Percentiles rank a stretch among this genome's conserved stretches.
These are phyloP conservation scores for Verticillium longisporum DNA, from an alignment of 2,329 filamentous ascomycete species.

Conservation along the genomic window DNA sequence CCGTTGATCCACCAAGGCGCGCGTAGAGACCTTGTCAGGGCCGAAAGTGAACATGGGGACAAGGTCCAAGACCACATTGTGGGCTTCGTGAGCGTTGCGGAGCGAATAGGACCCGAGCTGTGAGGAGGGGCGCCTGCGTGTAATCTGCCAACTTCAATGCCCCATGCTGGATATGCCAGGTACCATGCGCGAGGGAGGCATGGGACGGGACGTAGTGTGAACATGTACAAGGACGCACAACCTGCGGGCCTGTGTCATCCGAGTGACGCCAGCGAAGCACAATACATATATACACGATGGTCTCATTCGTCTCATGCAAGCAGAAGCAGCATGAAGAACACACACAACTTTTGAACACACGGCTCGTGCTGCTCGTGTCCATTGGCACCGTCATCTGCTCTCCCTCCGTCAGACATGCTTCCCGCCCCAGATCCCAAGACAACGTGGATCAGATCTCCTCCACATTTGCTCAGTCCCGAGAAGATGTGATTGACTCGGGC, in stretches of 20 bases:
- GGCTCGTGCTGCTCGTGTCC: neutral
- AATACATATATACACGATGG: neutral
- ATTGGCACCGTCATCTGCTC: neutral
- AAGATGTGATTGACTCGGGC: neutral
- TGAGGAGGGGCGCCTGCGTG: neutral
- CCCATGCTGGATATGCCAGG: neutral
- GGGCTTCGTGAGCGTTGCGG: neutral
- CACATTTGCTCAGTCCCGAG: too few species aligned
- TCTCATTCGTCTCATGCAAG: neutral
- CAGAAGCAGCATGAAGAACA: neutral
- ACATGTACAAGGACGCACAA: neutral
- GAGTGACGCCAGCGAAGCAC: too few species aligned
- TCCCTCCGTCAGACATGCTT: neutral
- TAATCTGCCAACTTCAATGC: neutral
- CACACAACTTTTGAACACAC: neutral
- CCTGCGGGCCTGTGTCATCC: neutral
- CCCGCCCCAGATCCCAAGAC: neutral
- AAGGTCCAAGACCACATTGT: neutral
- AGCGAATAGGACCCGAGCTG: neutral
- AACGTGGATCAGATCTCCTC: neutral
- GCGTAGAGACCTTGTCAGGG: neutral
- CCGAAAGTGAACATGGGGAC: neutral
- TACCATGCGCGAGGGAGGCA: neutral
- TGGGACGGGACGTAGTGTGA: neutral
- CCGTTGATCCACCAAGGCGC: neutral